Evolutionary conservation across 148 eudicot genomes (phyloP).

Genomic region (Cornus kousa): DNA sequence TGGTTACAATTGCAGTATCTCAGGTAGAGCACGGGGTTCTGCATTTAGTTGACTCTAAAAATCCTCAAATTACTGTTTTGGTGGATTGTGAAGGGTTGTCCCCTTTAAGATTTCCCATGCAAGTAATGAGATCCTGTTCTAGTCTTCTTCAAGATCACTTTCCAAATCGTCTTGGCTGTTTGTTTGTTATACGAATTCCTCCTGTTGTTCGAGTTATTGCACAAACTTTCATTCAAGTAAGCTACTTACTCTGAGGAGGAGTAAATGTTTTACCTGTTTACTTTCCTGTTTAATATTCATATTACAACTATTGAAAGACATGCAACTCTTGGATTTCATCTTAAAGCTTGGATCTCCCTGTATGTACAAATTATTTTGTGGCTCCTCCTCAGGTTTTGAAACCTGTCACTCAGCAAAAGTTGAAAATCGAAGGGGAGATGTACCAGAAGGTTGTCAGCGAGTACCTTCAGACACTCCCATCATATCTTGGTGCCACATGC

Average conservation of each 20-base stretch:
- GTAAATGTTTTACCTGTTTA: not conserved
- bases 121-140: slow-evolving; percentile 72
- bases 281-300: not conserved
- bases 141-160: slow-evolving; percentile 80
- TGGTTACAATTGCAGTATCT: slow-evolving; percentile 62
- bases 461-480: slow-evolving; percentile 54
- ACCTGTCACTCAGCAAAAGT: slow-evolving; percentile 67
- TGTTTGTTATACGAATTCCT: slow-evolving; percentile 78
- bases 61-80: slow-evolving; percentile 67
- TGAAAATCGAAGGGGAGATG: slow-evolving; percentile 58
- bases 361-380: not conserved
- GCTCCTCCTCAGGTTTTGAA: slow-evolving; percentile 55
- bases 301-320: not conserved
- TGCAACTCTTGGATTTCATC: not conserved
- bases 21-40: slow-evolving; percentile 85
- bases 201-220: slow-evolving; percentile 78
- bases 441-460: slow-evolving; percentile 53
- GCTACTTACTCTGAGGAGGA: slow-evolving; percentile 24
- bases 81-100: slow-evolving; percentile 87
- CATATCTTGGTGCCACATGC: slow-evolving; percentile 78
- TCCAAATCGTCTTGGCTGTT: slow-evolving; percentile 70
- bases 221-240: slow-evolving; percentile 80
- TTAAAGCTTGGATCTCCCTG: slow-evolving; percentile 3
- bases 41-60: slow-evolving; percentile 55
- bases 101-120: slow-evolving; percentile 75